phyloP scores from a whole-genome alignment of 345 rosid genomes.

The Rhodamnia argentea region DNA sequence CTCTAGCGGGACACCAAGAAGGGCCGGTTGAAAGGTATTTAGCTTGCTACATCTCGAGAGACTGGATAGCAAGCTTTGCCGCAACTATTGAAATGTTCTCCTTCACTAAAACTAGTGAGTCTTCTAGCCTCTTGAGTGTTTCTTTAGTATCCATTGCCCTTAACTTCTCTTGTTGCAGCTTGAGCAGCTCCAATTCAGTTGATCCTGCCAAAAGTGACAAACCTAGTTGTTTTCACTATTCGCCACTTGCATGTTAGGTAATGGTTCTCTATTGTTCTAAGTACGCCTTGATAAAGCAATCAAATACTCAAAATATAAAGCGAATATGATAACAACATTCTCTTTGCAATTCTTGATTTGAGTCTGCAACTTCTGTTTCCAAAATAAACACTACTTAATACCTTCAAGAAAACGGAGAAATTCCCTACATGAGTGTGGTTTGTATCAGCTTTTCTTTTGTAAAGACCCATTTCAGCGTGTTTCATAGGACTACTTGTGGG shows the following conservation, averaged over 20 bases:
- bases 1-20: background rate
- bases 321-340: background rate
- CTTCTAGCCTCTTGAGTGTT: slow-evolving; percentile 48
- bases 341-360: background rate
- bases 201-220: slow-evolving; percentile 32
- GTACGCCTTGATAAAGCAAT: background rate
- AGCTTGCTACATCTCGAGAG: slow-evolving; percentile 27
- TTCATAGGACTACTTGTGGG: background rate
- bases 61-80: slow-evolving; percentile 81
- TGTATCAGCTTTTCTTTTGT: background rate
- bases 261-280: background rate
- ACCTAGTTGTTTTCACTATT: background rate
- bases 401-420: background rate
- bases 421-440: background rate
- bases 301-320: background rate
- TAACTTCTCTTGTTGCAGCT: slow-evolving; percentile 49
- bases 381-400: background rate
- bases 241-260: background rate
- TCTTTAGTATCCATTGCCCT: slow-evolving; percentile 59
- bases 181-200: slow-evolving; percentile 39
- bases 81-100: slow-evolving; percentile 55
- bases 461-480: background rate
- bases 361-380: background rate
- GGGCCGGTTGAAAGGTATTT: background rate
- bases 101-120: slow-evolving; percentile 33